These are phyloP conservation scores for Tephrocybe sp. DNA, from an alignment of 768 basidiomycete genomes.

Conservation along the genomic window DNA sequence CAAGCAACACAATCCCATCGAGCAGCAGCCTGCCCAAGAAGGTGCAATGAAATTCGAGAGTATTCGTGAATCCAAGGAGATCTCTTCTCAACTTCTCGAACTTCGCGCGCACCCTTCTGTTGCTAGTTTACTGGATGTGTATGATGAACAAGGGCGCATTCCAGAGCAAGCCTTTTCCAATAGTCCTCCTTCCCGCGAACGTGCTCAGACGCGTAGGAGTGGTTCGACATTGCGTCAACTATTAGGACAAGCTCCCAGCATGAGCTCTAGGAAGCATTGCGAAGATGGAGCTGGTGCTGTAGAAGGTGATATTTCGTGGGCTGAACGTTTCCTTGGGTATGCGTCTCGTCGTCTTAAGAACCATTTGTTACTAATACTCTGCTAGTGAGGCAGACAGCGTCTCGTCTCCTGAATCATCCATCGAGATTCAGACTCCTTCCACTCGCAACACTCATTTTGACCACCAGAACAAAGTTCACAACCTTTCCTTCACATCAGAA, in stretches of 20 bases:
- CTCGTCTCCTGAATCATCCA: conserved; percentile 45
- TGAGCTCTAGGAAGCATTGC: conserved; percentile 20
- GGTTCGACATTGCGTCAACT: conserved; percentile 76
- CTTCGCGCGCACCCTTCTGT: conserved; percentile 79
- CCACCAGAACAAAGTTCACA: conserved; percentile 26
- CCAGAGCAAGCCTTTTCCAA: conserved; percentile 65
- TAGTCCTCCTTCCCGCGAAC: conserved; percentile 43
- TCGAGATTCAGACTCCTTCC: conserved; percentile 49
- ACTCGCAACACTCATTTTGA: conserved; percentile 39
- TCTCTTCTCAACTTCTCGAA: conserved; percentile 45
- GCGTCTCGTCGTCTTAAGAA: conserved; percentile 16
- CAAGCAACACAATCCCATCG: conserved; percentile 56
- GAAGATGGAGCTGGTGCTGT: conserved; percentile 27
- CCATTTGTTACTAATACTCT: neutral
- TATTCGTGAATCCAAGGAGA: conserved; percentile 35
- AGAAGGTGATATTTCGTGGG: conserved; percentile 85
- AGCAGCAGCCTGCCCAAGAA: conserved; percentile 60
- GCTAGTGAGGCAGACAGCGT: conserved; percentile 42
- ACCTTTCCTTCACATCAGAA: conserved; percentile 42
- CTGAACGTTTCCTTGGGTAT: conserved; percentile 70
- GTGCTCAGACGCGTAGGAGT: conserved; percentile 53
- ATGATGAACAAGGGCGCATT: conserved; percentile 70
- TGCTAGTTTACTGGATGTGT: conserved; percentile 67
- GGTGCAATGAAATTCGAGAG: conserved; percentile 24
- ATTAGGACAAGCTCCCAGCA: conserved; percentile 50